Percentiles rank a stretch among this genome's conserved stretches.
Conservation (phyloP, 768 basidiomycete species). For the Phlegmacium glaucopus region DNA sequence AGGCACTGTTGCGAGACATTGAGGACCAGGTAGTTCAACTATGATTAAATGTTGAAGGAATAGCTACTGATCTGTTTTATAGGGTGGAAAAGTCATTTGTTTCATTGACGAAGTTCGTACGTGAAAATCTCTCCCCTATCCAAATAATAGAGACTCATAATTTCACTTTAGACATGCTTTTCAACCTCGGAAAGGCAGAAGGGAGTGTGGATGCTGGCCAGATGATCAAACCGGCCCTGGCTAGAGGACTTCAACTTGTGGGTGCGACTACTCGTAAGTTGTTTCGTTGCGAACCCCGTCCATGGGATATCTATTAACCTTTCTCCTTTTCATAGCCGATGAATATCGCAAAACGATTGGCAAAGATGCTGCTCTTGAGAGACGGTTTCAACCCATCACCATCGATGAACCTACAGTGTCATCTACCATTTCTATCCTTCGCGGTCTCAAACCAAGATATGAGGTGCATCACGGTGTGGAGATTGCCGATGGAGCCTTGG, state of each 20-base stretch:
- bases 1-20: constrained; percentile 84
- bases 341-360: constrained; percentile 90
- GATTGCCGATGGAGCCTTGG: constrained; percentile 84
- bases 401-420: constrained; percentile 89
- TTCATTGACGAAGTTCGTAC: constrained; percentile 94
- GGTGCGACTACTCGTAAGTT: constrained; percentile 84
- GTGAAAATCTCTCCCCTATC: constrained; percentile 27
- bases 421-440: constrained; percentile 81
- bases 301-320: too few relatives aligned
- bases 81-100: constrained; percentile 79
- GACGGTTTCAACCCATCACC: constrained; percentile 85
- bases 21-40: constrained; percentile 66
- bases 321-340: constrained; percentile 47
- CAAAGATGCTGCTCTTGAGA: constrained; percentile 88
- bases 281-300: too few relatives aligned
- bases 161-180: constrained; percentile 57
- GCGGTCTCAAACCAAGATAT: constrained; percentile 80
- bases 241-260: constrained; percentile 82
- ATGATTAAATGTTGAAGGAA: not conserved
- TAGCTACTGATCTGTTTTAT: too few relatives aligned
- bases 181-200: constrained; percentile 88
- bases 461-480: constrained; percentile 94
- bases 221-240: constrained; percentile 92
- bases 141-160: not conserved
- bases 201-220: constrained; percentile 90